Evolutionary conservation across 2,329 filamentous ascomycete species (phyloP), one percentile per base, ranked within the genome.

Genomic region (Penicillium frequentans): DNA sequence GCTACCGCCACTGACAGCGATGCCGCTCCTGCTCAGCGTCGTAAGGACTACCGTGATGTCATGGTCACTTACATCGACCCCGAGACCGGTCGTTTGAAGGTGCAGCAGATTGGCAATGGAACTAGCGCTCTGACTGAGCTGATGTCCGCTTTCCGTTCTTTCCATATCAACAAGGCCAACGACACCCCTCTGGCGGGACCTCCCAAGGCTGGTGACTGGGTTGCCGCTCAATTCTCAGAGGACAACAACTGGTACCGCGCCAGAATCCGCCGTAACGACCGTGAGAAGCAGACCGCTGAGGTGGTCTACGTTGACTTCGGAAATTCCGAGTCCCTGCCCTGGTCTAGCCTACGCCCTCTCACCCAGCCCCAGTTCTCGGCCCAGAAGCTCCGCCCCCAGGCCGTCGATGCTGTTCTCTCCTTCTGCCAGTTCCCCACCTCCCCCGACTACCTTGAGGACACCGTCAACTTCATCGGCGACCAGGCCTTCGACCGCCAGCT

Each of bases 161-260:
- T 97, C 83, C 93, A 99, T 76, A 73, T 93, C 53, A 92, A 91
- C 76, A 85, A 90, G 46, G 83, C 89, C 66, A 96, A 96, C 80
- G 89, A 84, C 70, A 85, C 86, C 59, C 80, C 90, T 16, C 82
- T 98, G 44, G 79, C 84, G 46, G 85, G 86, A 46, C 84, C 90
- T 21, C 93, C 95, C 60, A 97, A 97, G 82, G 86, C 91, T 1
- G 95, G 95, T 62, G 93, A 98, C 64, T 88, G 89, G 59, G 93
- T 99, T 26, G 90, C 93, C 1, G 93, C 93, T 68, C 90, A 90
- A 73, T 99, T 98, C 81, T 89, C 87, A 7, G 88, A 87, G 52
- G 95, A 99, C 71, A 86, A 88, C 58, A 87, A 95, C 66, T 99
- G 93, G 93, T 99, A 99, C 80, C 90, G 95, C 60, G 95, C 90